Conservation (phyloP, 2,329 filamentous ascomycete genomes). For the Teratosphaeria epicoccoides region DNA sequence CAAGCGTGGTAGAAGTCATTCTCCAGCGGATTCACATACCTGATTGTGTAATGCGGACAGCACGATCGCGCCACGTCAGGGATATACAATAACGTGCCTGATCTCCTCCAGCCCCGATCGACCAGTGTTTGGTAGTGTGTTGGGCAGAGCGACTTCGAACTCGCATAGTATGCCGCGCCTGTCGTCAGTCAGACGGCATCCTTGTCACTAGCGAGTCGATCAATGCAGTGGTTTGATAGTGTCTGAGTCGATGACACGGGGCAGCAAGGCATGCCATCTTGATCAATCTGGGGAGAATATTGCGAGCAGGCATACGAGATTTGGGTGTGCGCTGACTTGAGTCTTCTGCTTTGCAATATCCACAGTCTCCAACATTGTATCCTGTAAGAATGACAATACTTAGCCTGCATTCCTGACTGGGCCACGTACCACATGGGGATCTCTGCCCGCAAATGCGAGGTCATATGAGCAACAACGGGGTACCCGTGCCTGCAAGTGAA, state of each 20-base stretch:
- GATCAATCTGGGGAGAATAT: background rate
- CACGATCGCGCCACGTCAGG: conserved; percentile 71
- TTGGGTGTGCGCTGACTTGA: conserved; percentile 37
- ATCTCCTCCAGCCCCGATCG: conserved; percentile 64
- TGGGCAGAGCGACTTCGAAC: conserved; percentile 50
- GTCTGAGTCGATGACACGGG: background rate
- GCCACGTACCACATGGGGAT: background rate
- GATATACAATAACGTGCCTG: conserved; percentile 58
- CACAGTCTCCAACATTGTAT: conserved; percentile 39
- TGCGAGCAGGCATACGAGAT: conserved; percentile 35
- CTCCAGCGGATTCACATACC: conserved; percentile 21
- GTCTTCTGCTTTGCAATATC: conserved; percentile 40
- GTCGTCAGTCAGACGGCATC: conserved; percentile 1
- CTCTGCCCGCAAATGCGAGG: background rate
- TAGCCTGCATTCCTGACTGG: conserved; percentile 10
- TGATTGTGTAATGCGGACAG: conserved; percentile 83
- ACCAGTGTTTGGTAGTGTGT: conserved; percentile 61
- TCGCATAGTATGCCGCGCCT: conserved; percentile 67
- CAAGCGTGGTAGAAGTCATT: background rate
- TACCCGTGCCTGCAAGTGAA: background rate
- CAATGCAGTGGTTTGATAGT: no score
- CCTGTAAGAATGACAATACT: conserved; percentile 25
- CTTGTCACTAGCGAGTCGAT: background rate
- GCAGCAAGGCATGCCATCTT: background rate
- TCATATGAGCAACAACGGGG: background rate